Evolutionary conservation across 352 stramenopile genomes (phyloP), one percentile per base, ranked within the genome.

Genomic region (Globisporangium yorkense): DNA sequence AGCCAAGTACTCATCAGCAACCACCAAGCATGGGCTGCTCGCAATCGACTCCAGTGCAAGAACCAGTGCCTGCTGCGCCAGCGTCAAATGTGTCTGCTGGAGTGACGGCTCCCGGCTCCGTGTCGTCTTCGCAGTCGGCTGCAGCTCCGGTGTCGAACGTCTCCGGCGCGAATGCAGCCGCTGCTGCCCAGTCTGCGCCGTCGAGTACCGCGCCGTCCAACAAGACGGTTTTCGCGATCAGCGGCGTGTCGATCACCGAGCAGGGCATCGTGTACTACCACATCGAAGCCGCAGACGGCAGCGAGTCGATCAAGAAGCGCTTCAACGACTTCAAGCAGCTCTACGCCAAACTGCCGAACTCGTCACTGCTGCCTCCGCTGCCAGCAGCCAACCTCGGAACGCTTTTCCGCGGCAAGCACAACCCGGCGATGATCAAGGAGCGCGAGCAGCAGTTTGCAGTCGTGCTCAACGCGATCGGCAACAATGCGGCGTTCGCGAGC

Each of bases 271-370:
- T 92, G 2, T 87, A 77, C 51, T 94, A 94, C 80, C 60, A 71
- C 12, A 55, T 94, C 31, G 70, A 87, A 53, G 37, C 72, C 2
- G 55, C 51, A 0, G 68, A 86, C 31, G 66, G 67, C 46, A 64
- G 72, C 4, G 56, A 15, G 13, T 54, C 54, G 29, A 65, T 86
- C 52, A 88, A 90, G 66, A 88, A 83, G 65, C 82, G 82, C 62
- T 92, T 76, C 68, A 89, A 81, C 57, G 84, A 92, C 62, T 94
- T 94, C 59, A 92, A 92, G 72, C 57, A 67, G 43, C 66, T 94
- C 9, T 75, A 92, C 54, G 61, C 64, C 10, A 61, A 62, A 10
- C 66, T 91, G 0, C 57, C 61, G 33, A 71, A 56, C 37, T 62
- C 64, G 3, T 66, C 66, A 27, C 56, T 9, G 33, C 59, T 94